phyloP scores from a whole-genome alignment of 805 yeast species.

The Saccharomycopsis schoenii region DNA sequence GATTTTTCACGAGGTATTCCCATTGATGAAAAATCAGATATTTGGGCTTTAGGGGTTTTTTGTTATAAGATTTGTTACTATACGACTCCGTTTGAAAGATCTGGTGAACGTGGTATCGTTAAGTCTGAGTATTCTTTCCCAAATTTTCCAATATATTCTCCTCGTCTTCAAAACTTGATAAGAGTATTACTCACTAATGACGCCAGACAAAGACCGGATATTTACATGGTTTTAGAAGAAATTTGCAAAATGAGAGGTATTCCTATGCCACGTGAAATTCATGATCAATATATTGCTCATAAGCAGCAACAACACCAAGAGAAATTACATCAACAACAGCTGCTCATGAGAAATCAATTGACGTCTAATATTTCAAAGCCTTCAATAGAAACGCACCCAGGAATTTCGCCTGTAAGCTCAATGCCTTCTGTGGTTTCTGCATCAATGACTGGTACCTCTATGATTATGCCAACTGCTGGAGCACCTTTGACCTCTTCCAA shows the following conservation, averaged over 20 bases:
- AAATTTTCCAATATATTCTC: slow-evolving; percentile 54
- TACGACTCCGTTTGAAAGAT: slow-evolving; percentile 85
- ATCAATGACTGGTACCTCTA: not conserved
- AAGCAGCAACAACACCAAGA: slow-evolving; percentile 10
- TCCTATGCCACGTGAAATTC: slow-evolving; percentile 32
- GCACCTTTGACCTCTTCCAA: not conserved
- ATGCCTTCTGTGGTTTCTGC: not conserved
- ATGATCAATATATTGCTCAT: slow-evolving; percentile 18
- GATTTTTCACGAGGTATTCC: slow-evolving; percentile 77
- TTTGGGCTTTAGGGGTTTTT: slow-evolving; percentile 95
- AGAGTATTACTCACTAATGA: slow-evolving; percentile 74
- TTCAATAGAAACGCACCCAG: not conserved
- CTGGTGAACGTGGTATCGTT: slow-evolving; percentile 76
- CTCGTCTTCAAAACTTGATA: slow-evolving; percentile 64
- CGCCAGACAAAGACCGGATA: slow-evolving; percentile 76
- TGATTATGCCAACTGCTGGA: not conserved
- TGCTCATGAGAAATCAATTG: not conserved
- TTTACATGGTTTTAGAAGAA: slow-evolving; percentile 65
- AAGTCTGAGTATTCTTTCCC: slow-evolving; percentile 80
- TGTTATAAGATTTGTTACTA: slow-evolving; percentile 84
- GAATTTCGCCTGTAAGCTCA: not conserved
- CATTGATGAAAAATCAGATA: slow-evolving; percentile 84
- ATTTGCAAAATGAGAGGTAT: slow-evolving; percentile 51
- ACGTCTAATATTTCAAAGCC: not conserved
- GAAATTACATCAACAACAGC: slow-evolving; percentile 1